Evolutionary conservation across 129 eudicot genomes (phyloP).

Genomic region (Arctium minus): DNA sequence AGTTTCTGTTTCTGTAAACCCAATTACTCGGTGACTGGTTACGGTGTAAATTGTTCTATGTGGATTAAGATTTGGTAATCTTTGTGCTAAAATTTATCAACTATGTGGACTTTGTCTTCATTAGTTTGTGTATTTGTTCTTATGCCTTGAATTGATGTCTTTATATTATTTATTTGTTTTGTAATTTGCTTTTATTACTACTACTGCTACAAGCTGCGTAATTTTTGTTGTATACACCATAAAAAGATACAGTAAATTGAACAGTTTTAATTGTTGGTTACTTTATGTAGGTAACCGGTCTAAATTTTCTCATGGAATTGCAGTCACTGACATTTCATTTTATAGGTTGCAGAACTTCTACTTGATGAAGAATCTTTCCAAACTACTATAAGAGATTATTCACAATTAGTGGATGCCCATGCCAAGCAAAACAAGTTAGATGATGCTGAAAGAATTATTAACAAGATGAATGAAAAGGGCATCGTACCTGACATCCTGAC

Average conservation of each 20-base stretch:
- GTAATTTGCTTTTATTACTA: background rate
- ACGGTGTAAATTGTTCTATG: background rate
- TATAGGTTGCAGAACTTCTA: constrained; percentile 68
- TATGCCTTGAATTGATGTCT: background rate
- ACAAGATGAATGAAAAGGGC: constrained; percentile 75
- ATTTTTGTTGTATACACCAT: background rate
- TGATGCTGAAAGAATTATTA: constrained; percentile 67
- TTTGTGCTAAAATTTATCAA: background rate
- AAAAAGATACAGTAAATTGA: background rate
- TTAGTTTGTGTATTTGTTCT: background rate
- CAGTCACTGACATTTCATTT: constrained; percentile 2
- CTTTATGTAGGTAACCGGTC: background rate
- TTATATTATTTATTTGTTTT: background rate
- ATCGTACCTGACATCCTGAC: constrained; percentile 57
- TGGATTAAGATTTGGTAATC: background rate
- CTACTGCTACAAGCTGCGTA: background rate
- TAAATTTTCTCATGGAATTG: background rate
- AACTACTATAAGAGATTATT: constrained; percentile 63
- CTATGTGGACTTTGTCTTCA: background rate
- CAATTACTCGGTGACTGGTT: background rate
- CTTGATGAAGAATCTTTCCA: constrained; percentile 77
- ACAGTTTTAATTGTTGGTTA: background rate
- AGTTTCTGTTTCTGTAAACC: background rate
- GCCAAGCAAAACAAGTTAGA: constrained; percentile 52
- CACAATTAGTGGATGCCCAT: constrained; percentile 57